Percentiles rank a stretch among this genome's conserved stretches.
phyloP scores from a whole-genome alignment of 73 alveolate species.

The Symbiodinium pilosum region DNA sequence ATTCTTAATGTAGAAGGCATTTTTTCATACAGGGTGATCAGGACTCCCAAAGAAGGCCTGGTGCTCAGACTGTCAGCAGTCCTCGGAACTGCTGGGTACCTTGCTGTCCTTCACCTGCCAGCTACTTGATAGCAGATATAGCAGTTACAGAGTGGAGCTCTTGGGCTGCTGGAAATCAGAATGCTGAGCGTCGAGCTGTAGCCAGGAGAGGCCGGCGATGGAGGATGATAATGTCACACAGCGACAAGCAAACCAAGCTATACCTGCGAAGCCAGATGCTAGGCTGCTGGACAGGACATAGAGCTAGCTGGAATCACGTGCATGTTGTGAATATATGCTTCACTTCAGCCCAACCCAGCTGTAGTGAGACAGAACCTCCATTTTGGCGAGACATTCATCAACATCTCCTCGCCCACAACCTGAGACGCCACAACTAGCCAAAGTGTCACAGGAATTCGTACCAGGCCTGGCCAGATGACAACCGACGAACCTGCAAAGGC shows the following conservation, averaged over 20 bases:
- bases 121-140: no score
- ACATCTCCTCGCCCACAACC: conserved; percentile 89
- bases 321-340: neutral
- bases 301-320: neutral
- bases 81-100: neutral
- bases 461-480: neutral
- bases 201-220: conserved; percentile 48
- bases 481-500: neutral
- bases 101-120: neutral
- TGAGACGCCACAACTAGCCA: neutral
- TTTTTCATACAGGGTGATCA: no score
- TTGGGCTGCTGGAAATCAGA: neutral
- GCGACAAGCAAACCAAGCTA: conserved; percentile 60
- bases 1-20: no score
- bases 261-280: neutral
- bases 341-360: neutral
- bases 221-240: conserved; percentile 52
- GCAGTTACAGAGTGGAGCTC: no score
- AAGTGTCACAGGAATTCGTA: no score
- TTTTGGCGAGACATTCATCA: conserved; percentile 56
- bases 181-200: neutral
- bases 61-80: no score
- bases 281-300: neutral
- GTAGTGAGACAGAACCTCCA: conserved; percentile 87
- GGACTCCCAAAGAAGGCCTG: no score